Conservation (phyloP, 352 stramenopile species). For the Globisporangium iwayamae region DNA sequence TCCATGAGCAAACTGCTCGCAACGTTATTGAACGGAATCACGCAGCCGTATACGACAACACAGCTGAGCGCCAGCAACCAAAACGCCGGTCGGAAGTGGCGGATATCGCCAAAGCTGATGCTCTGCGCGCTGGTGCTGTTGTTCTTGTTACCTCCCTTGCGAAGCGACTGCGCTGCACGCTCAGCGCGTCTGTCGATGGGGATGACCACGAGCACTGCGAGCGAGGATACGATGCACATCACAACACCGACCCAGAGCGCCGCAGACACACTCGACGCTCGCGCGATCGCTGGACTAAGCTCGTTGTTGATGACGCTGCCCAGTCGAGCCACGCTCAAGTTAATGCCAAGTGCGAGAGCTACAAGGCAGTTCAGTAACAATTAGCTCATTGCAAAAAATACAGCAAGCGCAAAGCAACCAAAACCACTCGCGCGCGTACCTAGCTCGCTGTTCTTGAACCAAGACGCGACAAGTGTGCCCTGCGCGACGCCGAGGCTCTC, state of each 20-base stretch:
- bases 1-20: conserved; percentile 91
- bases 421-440: conserved; percentile 17
- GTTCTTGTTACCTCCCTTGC: conserved; percentile 11
- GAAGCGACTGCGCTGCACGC: conserved; percentile 17
- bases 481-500: conserved; percentile 90
- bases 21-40: conserved; percentile 95
- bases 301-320: conserved; percentile 93
- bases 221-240: conserved; percentile 73
- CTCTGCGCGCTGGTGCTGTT: conserved; percentile 28
- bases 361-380: background rate
- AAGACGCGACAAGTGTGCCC: conserved; percentile 87
- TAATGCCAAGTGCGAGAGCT: conserved; percentile 90
- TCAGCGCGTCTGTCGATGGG: conserved; percentile 76
- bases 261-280: conserved; percentile 48
- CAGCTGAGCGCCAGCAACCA: conserved; percentile 90
- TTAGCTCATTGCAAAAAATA: background rate
- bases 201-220: conserved; percentile 69
- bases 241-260: conserved; percentile 86
- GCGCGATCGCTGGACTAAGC: conserved; percentile 77
- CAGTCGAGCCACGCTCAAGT: conserved; percentile 87
- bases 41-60: conserved; percentile 90
- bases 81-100: conserved; percentile 81
- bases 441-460: conserved; percentile 92
- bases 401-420: background rate
- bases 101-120: conserved; percentile 72